Evolutionary conservation across 2,329 filamentous ascomycete species (phyloP).

Genomic region (Cordyceps tenuipes): DNA sequence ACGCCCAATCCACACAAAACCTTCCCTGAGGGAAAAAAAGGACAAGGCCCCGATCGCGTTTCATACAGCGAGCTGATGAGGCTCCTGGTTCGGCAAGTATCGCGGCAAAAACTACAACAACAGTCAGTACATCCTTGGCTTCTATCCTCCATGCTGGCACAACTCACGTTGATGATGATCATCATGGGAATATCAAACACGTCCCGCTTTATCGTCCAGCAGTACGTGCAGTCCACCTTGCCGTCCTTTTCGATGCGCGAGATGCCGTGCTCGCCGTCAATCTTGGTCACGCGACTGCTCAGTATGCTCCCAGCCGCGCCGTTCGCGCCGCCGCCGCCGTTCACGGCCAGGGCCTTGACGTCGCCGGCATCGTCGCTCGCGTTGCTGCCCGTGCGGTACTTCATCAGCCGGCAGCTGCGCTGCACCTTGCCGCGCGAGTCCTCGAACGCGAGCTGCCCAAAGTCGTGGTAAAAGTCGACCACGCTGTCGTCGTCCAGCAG

Average conservation of each 20-base stretch:
- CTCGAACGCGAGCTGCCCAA: constrained; percentile 83
- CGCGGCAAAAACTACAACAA: constrained; percentile 46
- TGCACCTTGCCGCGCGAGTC: constrained; percentile 81
- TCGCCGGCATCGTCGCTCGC: constrained; percentile 50
- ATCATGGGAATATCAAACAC: constrained; percentile 98
- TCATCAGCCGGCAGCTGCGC: constrained; percentile 75
- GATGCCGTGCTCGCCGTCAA: constrained; percentile 70
- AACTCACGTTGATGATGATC: constrained; percentile 93
- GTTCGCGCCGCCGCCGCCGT: constrained; percentile 35
- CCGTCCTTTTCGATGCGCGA: constrained; percentile 77
- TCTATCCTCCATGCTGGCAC: no score
- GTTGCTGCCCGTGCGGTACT: constrained; percentile 73
- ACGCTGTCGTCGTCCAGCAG: constrained; percentile 89
- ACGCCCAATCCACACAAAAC: constrained; percentile 1
- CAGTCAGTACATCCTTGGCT: background rate
- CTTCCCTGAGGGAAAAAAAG: background rate
- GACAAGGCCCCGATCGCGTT: constrained; percentile 4
- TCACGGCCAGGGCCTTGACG: constrained; percentile 34
- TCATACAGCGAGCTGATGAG: constrained; percentile 47
- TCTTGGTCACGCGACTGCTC: constrained; percentile 52
- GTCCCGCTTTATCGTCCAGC: constrained; percentile 94
- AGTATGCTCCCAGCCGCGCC: constrained; percentile 38
- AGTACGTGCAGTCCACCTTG: constrained; percentile 90
- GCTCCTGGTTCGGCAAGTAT: constrained; percentile 50
- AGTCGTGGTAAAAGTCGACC: constrained; percentile 93